phyloP scores from a whole-genome alignment of 2,329 filamentous ascomycete genomes.

The Fusarium marasasianum region DNA sequence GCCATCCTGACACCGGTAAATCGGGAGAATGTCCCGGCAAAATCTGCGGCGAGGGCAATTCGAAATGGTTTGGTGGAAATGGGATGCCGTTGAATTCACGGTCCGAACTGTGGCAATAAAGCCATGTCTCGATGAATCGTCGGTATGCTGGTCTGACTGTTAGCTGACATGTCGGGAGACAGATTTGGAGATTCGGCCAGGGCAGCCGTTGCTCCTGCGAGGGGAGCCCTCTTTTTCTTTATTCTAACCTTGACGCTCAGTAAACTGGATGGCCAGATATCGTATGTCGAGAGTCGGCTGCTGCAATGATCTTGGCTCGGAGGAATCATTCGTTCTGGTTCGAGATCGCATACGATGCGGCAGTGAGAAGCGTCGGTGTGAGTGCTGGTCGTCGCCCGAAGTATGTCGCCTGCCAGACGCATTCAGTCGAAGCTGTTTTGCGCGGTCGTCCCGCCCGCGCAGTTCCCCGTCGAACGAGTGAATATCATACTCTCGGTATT shows the following conservation, averaged over 20 bases:
- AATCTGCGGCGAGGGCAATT: conserved; percentile 60
- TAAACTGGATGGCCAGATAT: conserved; percentile 62
- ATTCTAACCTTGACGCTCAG: conserved; percentile 54
- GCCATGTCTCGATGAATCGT: conserved; percentile 59
- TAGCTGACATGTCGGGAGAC: conserved; percentile 32
- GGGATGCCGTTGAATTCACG: conserved; percentile 57
- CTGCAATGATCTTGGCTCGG: conserved; percentile 39
- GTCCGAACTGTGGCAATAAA: conserved; percentile 57
- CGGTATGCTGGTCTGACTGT: conserved; percentile 48
- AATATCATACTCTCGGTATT: conserved; percentile 59
- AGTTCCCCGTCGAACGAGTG: conserved; percentile 59
- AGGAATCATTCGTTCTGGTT: conserved; percentile 45
- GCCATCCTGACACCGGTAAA: conserved; percentile 40
- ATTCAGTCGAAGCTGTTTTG: conserved; percentile 56
- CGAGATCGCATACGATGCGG: conserved; percentile 54
- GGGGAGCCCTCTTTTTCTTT: not conserved
- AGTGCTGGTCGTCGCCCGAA: conserved; percentile 49
- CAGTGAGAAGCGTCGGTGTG: conserved; percentile 54
- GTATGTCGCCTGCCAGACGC: conserved; percentile 54
- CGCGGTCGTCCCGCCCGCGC: conserved; percentile 56
- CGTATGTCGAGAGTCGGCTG: conserved; percentile 53
- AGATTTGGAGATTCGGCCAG: conserved; percentile 9
- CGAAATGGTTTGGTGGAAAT: conserved; percentile 57
- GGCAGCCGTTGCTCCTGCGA: not conserved
- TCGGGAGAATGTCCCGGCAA: conserved; percentile 44